Evolutionary conservation across 208 protist species (phyloP).

Genomic region (Herpetomonas samuelpessoai): DNA sequence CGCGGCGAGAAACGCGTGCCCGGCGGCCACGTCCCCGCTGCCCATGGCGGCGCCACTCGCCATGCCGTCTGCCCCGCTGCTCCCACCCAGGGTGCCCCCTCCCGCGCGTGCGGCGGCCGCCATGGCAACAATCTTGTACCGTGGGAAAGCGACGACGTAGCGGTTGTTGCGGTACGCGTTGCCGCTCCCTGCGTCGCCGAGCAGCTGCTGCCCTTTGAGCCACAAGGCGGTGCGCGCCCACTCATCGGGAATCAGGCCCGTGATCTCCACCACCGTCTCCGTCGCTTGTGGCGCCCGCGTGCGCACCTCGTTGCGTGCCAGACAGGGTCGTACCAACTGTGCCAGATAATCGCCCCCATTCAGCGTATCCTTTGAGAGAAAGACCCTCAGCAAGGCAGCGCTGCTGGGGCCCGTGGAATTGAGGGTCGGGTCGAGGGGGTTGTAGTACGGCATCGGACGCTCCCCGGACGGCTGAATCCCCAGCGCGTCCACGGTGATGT

Average conservation of each 20-base stretch:
- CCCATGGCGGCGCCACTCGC: background rate
- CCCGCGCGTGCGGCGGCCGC: constrained; percentile 1
- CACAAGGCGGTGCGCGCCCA: constrained; percentile 94
- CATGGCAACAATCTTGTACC: constrained; percentile 18
- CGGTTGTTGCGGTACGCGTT: constrained; percentile 88
- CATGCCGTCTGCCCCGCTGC: background rate
- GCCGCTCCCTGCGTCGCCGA: constrained; percentile 24
- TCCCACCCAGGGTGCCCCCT: background rate
- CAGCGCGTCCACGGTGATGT: constrained; percentile 93
- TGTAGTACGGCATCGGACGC: constrained; percentile 78
- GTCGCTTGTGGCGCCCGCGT: constrained; percentile 79
- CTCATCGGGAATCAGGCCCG: constrained; percentile 77
- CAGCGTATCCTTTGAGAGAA: constrained; percentile 96
- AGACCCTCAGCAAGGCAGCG: constrained; percentile 92
- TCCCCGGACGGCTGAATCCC: constrained; percentile 81
- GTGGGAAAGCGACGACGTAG: constrained; percentile 84
- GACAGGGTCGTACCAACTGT: constrained; percentile 81
- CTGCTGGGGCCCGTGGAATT: constrained; percentile 90
- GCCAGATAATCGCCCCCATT: constrained; percentile 95
- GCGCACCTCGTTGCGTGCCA: constrained; percentile 84
- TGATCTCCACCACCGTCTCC: constrained; percentile 80
- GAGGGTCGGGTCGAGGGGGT: constrained; percentile 96
- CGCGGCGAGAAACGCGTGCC: background rate
- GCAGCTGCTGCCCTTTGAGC: constrained; percentile 87
- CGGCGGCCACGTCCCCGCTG: background rate